These are phyloP conservation scores for Botryosphaeria agaves DNA, from an alignment of 2,329 filamentous ascomycete genomes.

Conservation along the genomic window DNA sequence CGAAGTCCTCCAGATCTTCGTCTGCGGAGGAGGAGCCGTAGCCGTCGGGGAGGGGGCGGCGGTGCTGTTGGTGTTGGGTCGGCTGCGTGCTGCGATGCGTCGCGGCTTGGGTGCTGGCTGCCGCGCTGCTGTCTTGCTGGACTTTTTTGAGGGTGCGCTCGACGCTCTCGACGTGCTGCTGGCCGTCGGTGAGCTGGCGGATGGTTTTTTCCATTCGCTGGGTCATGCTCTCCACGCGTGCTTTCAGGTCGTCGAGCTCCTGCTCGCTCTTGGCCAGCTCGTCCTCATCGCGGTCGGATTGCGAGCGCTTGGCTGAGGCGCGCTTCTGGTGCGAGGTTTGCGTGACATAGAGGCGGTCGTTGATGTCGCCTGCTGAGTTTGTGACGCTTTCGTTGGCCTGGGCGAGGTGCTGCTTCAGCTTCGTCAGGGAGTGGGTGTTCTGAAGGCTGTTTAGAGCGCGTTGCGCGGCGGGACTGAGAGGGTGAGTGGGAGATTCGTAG, in stretches of 20 bases:
- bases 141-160: slow-evolving; percentile 26
- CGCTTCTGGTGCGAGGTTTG: slow-evolving; percentile 11
- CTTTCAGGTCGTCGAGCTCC: slow-evolving; percentile 21
- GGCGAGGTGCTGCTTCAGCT: slow-evolving; percentile 30
- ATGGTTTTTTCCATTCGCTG: slow-evolving; percentile 38
- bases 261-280: slow-evolving; percentile 12
- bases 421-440: slow-evolving; percentile 20
- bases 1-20: slow-evolving; percentile 20
- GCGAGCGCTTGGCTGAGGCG: slow-evolving; percentile 10
- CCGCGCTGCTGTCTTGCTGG: slow-evolving; percentile 17
- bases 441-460: slow-evolving; percentile 27
- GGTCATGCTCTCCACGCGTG: slow-evolving; percentile 34
- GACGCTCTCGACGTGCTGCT: slow-evolving; percentile 27
- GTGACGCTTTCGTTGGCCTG: slow-evolving; percentile 29
- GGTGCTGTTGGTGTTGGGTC: slow-evolving; percentile 2
- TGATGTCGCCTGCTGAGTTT: slow-evolving; percentile 33
- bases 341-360: slow-evolving; percentile 32
- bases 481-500: slow-evolving; percentile 35
- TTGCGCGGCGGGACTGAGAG: slow-evolving; percentile 31
- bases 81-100: slow-evolving; percentile 18
- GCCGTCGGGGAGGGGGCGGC: slow-evolving; percentile 4
- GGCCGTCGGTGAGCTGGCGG: slow-evolving; percentile 39
- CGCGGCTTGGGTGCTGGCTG: slow-evolving; percentile 13
- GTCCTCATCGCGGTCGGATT: slow-evolving; percentile 1
- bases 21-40: slow-evolving; percentile 18